These are phyloP conservation scores for Trichoderma asperellum DNA, from an alignment of 2,329 filamentous ascomycete genomes.

Conservation along the genomic window DNA sequence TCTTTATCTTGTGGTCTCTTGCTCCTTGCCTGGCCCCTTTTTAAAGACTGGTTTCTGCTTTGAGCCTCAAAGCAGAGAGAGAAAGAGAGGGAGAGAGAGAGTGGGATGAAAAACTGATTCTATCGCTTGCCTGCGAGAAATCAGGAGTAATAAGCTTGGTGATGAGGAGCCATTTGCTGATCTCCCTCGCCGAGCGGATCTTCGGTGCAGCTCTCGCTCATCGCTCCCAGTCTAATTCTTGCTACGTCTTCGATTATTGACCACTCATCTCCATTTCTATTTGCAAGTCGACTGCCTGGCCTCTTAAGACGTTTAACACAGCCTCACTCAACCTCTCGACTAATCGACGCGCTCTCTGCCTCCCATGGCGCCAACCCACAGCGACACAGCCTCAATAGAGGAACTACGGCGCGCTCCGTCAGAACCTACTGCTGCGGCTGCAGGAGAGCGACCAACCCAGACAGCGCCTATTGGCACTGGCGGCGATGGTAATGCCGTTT, in stretches of 20 bases:
- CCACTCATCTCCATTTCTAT: conserved; percentile 5
- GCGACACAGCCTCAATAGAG: conserved; percentile 28
- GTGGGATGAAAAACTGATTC: not conserved
- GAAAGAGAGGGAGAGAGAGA: not conserved
- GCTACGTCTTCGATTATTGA: not conserved
- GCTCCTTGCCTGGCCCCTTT: not conserved
- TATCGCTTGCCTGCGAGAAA: not conserved
- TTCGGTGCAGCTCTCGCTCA: not conserved
- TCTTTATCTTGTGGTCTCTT: conserved; percentile 4
- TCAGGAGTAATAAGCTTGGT: not conserved
- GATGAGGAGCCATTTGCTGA: conserved; percentile 9
- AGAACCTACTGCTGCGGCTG: conserved; percentile 2
- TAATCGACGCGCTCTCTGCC: not conserved
- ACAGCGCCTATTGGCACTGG: not conserved
- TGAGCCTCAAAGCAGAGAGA: not conserved
- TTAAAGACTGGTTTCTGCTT: not conserved
- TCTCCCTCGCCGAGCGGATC: not conserved
- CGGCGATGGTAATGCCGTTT: not conserved
- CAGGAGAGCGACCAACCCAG: not conserved
- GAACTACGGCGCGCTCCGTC: conserved; percentile 9
- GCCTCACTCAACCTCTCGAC: conserved; percentile 6
- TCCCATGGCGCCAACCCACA: conserved; percentile 19
- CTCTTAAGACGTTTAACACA: conserved; percentile 5
- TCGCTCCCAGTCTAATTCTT: not conserved
- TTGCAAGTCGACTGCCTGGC: not conserved